Percentiles rank a stretch among this genome's conserved stretches.
Evolutionary conservation across 164 flowering plant genomes (phyloP).

Genomic region (Chimonanthus praecox): DNA sequence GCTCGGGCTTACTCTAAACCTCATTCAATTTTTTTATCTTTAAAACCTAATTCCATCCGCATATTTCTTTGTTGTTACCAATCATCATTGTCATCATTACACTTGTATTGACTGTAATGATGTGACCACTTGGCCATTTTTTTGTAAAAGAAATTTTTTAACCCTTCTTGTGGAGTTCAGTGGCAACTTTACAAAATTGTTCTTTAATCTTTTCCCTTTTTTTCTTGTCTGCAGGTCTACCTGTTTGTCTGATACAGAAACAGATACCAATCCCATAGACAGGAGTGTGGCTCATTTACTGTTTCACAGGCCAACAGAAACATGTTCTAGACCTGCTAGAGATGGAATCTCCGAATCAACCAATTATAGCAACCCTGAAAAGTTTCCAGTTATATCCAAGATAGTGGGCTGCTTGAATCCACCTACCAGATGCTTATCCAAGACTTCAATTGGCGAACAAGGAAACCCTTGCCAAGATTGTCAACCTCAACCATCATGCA

Average conservation of each 20-base stretch:
- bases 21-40: no score
- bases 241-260: constrained; percentile 44
- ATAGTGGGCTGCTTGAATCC: constrained; percentile 18
- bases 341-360: constrained; percentile 40
- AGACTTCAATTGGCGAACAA: constrained; percentile 21
- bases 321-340: constrained; percentile 26
- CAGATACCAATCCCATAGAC: constrained; percentile 81
- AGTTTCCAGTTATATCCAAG: constrained; percentile 21
- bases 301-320: constrained; percentile 58
- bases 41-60: no score
- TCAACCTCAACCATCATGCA: constrained; percentile 11
- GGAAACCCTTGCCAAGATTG: constrained; percentile 20
- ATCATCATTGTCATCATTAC: no score
- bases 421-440: constrained; percentile 19
- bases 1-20: no score
- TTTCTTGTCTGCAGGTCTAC: constrained; percentile 30
- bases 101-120: no score
- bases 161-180: no score
- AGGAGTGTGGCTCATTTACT: constrained; percentile 81
- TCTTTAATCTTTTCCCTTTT: no score
- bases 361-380: constrained; percentile 23
- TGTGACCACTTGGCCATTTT: no score
- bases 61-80: no score
- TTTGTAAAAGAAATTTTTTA: no score
- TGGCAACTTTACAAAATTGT: no score